Conservation (phyloP, 441 rosid genomes). For the Iberis amara region DNA sequence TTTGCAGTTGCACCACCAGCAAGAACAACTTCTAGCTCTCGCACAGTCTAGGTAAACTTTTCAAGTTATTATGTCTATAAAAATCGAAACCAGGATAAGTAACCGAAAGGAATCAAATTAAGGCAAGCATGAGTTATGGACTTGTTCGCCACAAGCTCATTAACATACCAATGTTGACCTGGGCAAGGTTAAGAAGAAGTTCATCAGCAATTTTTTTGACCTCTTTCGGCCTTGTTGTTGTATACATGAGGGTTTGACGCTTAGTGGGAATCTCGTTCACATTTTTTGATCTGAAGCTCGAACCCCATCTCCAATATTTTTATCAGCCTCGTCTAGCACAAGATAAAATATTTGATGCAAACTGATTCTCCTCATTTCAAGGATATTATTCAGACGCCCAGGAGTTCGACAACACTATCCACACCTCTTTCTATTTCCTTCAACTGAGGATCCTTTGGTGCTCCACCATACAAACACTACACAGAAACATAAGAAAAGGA, state of each 20-base stretch:
- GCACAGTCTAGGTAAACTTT: conserved; percentile 85
- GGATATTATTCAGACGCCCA: conserved; percentile 90
- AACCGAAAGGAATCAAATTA: no score
- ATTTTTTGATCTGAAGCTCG: conserved; percentile 93
- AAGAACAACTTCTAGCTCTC: conserved; percentile 96
- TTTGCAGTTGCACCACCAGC: conserved; percentile 99
- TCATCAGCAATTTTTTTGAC: conserved; percentile 94
- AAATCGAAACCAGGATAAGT: no score
- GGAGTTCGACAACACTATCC: conserved; percentile 94
- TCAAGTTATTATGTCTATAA: conserved; percentile 33
- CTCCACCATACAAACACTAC: conserved; percentile 97
- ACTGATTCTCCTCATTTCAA: conserved; percentile 89
- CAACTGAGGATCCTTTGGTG: conserved; percentile 92
- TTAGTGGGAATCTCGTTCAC: conserved; percentile 83
- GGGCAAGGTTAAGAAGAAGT: conserved; percentile 81
- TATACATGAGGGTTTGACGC: conserved; percentile 96
- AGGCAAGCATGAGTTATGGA: conserved; percentile 36
- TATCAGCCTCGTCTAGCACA: conserved; percentile 96
- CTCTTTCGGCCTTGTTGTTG: conserved; percentile 97
- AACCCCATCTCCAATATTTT: conserved; percentile 99
- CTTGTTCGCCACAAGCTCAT: conserved; percentile 97
- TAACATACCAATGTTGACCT: conserved; percentile 92
- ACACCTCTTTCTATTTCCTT: conserved; percentile 86
- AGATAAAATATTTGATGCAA: conserved; percentile 85
- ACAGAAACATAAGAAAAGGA: conserved; percentile 1